A percentile compares a stretch with the other conserved stretches of the same genome.
Conservation (phyloP, 352 stramenopile species). For the Phytophthora sp. region DNA sequence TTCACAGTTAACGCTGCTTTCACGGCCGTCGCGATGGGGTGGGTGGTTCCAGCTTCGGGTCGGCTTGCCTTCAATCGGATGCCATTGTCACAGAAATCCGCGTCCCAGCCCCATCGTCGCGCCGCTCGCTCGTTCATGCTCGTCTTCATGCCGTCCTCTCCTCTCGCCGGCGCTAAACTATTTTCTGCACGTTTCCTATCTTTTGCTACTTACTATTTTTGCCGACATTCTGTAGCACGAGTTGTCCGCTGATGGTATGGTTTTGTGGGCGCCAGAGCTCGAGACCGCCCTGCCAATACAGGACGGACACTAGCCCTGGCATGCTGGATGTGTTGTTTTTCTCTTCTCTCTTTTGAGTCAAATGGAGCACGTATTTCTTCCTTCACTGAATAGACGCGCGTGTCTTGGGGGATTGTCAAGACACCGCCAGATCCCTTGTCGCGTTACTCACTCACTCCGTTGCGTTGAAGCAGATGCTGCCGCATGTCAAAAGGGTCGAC, state of each 20-base stretch:
- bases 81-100: slow-evolving; percentile 1
- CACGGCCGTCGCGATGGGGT: slow-evolving; percentile 18
- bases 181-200: slow-evolving; percentile 34
- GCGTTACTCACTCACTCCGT: slow-evolving; percentile 39
- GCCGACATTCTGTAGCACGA: slow-evolving; percentile 43
- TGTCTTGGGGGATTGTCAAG: slow-evolving; percentile 7
- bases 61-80: slow-evolving; percentile 33
- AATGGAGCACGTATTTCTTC: slow-evolving; percentile 42
- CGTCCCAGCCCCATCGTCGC: slow-evolving; percentile 17
- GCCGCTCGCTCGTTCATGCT: slow-evolving; percentile 38
- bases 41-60: slow-evolving; percentile 8
- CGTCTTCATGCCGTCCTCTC: slow-evolving; percentile 31
- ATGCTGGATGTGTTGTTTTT: slow-evolving; percentile 31
- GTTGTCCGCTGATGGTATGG: slow-evolving; percentile 28
- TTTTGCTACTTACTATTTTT: slow-evolving; percentile 36
- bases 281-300: slow-evolving; percentile 13
- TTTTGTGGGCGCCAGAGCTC: slow-evolving; percentile 19
- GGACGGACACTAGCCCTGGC: slow-evolving; percentile 17
- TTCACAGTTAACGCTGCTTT: slow-evolving; percentile 39
- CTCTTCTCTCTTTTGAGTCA: slow-evolving; percentile 18
- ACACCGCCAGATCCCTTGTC: slow-evolving; percentile 10
- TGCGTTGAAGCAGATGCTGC: slow-evolving; percentile 36
- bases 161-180: slow-evolving; percentile 20
- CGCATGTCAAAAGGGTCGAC: slow-evolving; percentile 33
- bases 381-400: slow-evolving; percentile 10